phyloP scores from a whole-genome alignment of 768 basidiomycete species.

The Russula lepida region DNA sequence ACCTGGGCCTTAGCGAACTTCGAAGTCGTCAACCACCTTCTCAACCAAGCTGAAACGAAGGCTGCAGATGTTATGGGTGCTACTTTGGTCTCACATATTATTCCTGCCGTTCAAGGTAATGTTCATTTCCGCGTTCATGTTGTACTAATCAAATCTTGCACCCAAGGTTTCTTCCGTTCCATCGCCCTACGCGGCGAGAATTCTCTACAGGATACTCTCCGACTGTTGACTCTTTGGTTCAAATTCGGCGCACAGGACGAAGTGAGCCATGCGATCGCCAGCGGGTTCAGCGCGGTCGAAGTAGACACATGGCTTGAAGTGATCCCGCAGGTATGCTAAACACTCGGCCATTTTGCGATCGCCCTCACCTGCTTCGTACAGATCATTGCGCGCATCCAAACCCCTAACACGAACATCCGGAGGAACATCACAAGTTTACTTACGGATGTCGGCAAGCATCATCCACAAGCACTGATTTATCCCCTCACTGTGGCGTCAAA shows the following conservation, averaged over 20 bases:
- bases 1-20: conserved; percentile 97
- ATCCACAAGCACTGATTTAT: conserved; percentile 96
- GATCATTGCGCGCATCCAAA: conserved; percentile 99
- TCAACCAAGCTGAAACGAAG: conserved; percentile 51
- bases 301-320: conserved; percentile 99
- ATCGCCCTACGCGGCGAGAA: conserved; percentile 85
- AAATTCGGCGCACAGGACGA: conserved; percentile 88
- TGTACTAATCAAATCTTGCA: conserved; percentile 9
- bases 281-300: conserved; percentile 80
- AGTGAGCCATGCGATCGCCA: conserved; percentile 82
- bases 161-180: conserved; percentile 85
- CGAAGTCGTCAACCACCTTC: conserved; percentile 79
- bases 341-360: not conserved
- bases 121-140: not conserved
- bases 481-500: conserved; percentile 93
- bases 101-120: conserved; percentile 85
- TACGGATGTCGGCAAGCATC: conserved; percentile 89
- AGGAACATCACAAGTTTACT: conserved; percentile 83
- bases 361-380: conserved; percentile 27
- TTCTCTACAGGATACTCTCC: conserved; percentile 88
- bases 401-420: conserved; percentile 78
- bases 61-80: conserved; percentile 50
- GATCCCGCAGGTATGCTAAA: conserved; percentile 74
- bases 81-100: conserved; percentile 71
- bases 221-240: conserved; percentile 95